phyloP scores from a whole-genome alignment of 495 filamentous ascomycete species.

The Lasiosphaeris hirsuta region DNA sequence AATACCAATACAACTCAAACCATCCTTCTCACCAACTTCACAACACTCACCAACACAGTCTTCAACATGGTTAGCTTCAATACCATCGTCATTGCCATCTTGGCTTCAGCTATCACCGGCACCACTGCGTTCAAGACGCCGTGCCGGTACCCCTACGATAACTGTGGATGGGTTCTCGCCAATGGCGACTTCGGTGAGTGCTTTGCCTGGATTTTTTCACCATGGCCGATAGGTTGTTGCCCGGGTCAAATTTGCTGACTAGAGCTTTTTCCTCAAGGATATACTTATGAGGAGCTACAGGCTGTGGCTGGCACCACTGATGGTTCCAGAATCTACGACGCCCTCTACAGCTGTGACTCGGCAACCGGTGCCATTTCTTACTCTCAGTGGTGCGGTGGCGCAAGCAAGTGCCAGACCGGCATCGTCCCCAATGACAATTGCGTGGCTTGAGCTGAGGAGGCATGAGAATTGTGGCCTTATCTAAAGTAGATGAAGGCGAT shows the following conservation, averaged over 20 bases:
- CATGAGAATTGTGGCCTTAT: too few species aligned
- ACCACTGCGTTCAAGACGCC: conserved; percentile 8
- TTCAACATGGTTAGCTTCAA: conserved; percentile 11
- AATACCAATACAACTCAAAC: neutral
- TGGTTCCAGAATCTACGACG: conserved; percentile 15
- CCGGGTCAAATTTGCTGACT: neutral
- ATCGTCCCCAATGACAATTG: conserved; percentile 14
- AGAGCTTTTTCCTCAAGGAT: neutral
- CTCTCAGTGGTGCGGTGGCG: conserved; percentile 1
- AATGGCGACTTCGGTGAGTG: conserved; percentile 2
- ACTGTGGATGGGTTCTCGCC: conserved; percentile 16
- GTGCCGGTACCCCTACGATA: conserved; percentile 15
- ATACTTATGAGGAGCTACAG: conserved; percentile 12
- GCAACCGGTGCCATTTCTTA: conserved; percentile 8
- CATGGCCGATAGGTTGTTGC: neutral
- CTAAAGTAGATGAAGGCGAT: too few species aligned
- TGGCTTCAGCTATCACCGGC: neutral
- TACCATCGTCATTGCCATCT: conserved; percentile 6
- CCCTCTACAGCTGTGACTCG: conserved; percentile 13
- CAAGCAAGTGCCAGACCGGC: conserved; percentile 8
- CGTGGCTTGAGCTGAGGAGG: neutral
- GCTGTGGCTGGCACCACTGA: conserved; percentile 11
- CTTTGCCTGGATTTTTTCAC: neutral
- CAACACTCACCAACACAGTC: neutral
- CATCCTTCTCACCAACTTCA: neutral